Percentiles rank a stretch among this genome's conserved stretches.
phyloP scores from a whole-genome alignment of 106 monocot genomes.

The Dioscorea alata region DNA sequence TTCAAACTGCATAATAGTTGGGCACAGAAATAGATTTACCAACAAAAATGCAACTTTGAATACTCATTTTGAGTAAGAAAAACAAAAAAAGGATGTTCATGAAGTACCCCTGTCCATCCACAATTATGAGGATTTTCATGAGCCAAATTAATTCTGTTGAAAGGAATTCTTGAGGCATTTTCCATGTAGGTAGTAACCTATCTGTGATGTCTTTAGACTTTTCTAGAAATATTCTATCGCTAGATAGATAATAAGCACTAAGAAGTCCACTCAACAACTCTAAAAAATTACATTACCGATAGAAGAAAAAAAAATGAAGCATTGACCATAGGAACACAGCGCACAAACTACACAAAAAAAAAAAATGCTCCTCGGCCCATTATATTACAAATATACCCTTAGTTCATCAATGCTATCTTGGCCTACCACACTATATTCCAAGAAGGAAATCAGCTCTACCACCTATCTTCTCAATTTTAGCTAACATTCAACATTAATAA shows the following conservation, averaged over 20 bases:
- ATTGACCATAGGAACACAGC: background rate
- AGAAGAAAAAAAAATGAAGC: constrained; percentile 6
- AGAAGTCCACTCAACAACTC: constrained; percentile 95
- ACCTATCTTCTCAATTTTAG: too few species aligned
- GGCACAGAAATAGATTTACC: background rate
- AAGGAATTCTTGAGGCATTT: constrained; percentile 88
- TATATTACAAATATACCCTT: too few species aligned
- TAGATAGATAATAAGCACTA: constrained; percentile 95
- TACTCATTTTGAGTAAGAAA: background rate
- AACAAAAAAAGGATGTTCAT: constrained; percentile 2
- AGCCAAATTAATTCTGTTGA: constrained; percentile 82
- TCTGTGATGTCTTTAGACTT: constrained; percentile 90
- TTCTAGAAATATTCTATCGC: constrained; percentile 79
- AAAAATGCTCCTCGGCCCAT: too few species aligned
- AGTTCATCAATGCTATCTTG: too few species aligned
- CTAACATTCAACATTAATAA: too few species aligned
- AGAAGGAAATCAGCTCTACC: too few species aligned
- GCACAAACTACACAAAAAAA: background rate
- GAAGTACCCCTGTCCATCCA: constrained; percentile 88
- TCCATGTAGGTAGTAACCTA: constrained; percentile 89
- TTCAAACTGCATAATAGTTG: background rate
- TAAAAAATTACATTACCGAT: constrained; percentile 20
- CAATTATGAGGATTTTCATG: constrained; percentile 74
- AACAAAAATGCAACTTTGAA: background rate
- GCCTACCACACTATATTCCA: too few species aligned